Conservation (phyloP, 148 eudicot genomes). For the Rhododendron ferrugineum region DNA sequence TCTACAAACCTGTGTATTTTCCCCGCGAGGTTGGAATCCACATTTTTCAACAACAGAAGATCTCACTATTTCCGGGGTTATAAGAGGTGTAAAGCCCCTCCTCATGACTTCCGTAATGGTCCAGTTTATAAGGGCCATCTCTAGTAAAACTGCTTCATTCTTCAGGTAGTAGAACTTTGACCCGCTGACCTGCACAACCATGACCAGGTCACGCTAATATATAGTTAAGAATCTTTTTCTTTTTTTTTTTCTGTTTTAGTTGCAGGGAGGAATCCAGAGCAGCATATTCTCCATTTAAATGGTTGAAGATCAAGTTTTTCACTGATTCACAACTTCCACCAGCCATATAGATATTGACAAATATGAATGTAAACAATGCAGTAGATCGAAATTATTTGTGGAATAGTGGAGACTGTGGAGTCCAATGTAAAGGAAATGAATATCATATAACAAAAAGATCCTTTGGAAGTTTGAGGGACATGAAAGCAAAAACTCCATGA, state of each 20-base stretch:
- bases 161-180: slow-evolving; percentile 91
- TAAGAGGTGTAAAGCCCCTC: slow-evolving; percentile 79
- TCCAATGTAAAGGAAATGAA: neutral
- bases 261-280: neutral
- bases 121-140: slow-evolving; percentile 91
- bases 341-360: neutral
- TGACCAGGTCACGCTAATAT: neutral
- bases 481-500: neutral
- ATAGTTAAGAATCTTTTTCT: neutral
- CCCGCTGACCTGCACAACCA: slow-evolving; percentile 64
- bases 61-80: slow-evolving; percentile 83
- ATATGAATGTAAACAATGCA: neutral
- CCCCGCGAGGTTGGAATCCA: slow-evolving; percentile 96
- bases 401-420: neutral
- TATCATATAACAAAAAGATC: neutral
- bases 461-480: neutral
- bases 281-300: neutral
- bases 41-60: slow-evolving; percentile 89
- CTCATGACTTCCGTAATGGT: slow-evolving; percentile 66
- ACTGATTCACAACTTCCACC: neutral
- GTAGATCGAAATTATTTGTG: neutral
- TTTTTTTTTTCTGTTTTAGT: neutral
- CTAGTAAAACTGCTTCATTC: slow-evolving; percentile 89
- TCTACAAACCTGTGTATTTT: slow-evolving; percentile 56
- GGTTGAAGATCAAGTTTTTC: neutral